These are phyloP conservation scores for Marasmius sp. DNA, from an alignment of 1,284 basidiomycete species.

Conservation along the genomic window DNA sequence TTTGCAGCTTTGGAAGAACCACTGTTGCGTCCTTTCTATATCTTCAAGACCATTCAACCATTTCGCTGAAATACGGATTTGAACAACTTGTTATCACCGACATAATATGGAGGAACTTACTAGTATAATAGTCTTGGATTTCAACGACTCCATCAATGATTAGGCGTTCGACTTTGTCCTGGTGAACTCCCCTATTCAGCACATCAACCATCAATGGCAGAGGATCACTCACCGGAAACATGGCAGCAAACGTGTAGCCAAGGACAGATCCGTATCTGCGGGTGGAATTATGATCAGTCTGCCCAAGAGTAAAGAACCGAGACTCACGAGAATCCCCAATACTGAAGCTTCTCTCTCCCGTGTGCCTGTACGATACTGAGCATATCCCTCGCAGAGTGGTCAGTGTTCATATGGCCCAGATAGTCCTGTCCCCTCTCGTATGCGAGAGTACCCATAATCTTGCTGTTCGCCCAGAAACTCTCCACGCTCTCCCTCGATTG, in stretches of 20 bases:
- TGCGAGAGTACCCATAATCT: slow-evolving; percentile 21
- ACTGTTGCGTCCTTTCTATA: slow-evolving; percentile 8
- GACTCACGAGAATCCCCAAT: slow-evolving; percentile 48
- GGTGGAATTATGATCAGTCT: neutral
- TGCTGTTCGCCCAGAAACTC: slow-evolving; percentile 15
- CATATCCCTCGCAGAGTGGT: slow-evolving; percentile 50
- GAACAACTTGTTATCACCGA: too few relatives aligned
- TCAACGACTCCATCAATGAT: slow-evolving; percentile 21
- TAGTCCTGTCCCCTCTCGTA: slow-evolving; percentile 19
- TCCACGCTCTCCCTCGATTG: slow-evolving; percentile 17
- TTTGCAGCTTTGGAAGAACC: slow-evolving; percentile 16
- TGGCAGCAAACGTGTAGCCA: slow-evolving; percentile 20
- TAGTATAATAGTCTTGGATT: slow-evolving; percentile 14
- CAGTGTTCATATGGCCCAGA: slow-evolving; percentile 40
- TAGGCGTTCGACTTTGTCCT: slow-evolving; percentile 19
- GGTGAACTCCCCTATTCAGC: neutral
- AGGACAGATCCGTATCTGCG: slow-evolving; percentile 19
- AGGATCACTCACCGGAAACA: slow-evolving; percentile 18
- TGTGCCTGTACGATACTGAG: slow-evolving; percentile 43
- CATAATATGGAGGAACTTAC: neutral
- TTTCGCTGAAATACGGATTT: neutral
- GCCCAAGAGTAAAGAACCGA: too few relatives aligned
- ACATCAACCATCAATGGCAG: neutral
- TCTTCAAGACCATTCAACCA: slow-evolving; percentile 15
- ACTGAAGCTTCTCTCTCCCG: slow-evolving; percentile 45